Evolutionary conservation across 2,329 filamentous ascomycete genomes (phyloP).

Genomic region (Colletotrichum melonis): DNA sequence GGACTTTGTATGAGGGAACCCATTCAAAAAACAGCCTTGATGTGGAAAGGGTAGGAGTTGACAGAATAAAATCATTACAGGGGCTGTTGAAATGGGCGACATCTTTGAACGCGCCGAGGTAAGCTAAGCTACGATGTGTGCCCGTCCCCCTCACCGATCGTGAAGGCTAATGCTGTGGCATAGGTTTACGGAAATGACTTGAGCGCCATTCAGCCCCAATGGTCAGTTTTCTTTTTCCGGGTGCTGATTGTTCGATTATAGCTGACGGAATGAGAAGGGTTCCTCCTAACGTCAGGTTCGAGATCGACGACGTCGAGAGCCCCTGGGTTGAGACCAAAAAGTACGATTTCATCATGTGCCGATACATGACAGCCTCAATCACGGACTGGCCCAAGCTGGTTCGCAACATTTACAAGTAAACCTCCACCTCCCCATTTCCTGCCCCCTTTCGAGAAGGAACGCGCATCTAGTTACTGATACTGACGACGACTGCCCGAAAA

Average conservation of each 20-base stretch:
- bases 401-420: not conserved
- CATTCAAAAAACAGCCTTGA: not conserved
- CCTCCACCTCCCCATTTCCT: not conserved
- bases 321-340: conserved; percentile 49
- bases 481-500: conserved; percentile 14
- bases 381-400: conserved; percentile 4
- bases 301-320: conserved; percentile 59
- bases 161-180: not conserved
- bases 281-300: not conserved
- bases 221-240: not conserved
- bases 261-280: not conserved
- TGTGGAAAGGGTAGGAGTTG: not conserved
- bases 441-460: too few species aligned
- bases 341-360: conserved; percentile 46
- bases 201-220: not conserved
- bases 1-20: not conserved
- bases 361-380: conserved; percentile 6
- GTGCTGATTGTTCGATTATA: not conserved
- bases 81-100: not conserved
- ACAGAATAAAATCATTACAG: not conserved
- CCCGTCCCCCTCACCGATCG: too few species aligned
- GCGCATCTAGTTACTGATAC: too few species aligned
- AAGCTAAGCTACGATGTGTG: not conserved
- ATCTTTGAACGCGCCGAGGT: not conserved
- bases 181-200: not conserved